A percentile compares a stretch with the other conserved stretches of the same genome.
Evolutionary conservation across 306 rosid species (phyloP).

Genomic region (Cucurbita pepo): DNA sequence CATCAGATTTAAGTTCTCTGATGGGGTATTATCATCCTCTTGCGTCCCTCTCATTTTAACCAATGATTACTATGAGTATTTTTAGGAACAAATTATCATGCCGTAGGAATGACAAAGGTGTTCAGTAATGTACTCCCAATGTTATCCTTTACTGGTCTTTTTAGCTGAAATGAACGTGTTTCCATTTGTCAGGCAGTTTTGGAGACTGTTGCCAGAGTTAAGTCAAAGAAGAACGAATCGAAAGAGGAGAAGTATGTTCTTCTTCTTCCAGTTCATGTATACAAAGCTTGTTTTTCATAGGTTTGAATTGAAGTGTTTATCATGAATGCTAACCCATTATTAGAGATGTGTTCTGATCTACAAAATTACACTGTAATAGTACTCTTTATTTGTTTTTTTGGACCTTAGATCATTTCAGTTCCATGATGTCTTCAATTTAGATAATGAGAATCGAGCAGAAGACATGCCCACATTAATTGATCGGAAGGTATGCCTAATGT

Average conservation of each 20-base stretch:
- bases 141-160: not conserved
- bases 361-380: constrained; percentile 7
- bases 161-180: constrained; percentile 3
- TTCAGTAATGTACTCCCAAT: not conserved
- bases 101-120: not conserved
- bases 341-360: not conserved
- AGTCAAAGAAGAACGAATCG: constrained; percentile 74
- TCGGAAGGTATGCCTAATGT: constrained; percentile 41
- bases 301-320: constrained; percentile 10
- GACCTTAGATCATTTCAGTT: constrained; percentile 70
- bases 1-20: not conserved
- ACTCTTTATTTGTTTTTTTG: constrained; percentile 12
- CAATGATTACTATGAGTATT: not conserved
- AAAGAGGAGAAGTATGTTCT: constrained; percentile 79
- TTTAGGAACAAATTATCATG: not conserved
- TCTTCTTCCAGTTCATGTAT: not conserved
- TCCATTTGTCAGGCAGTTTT: constrained; percentile 59
- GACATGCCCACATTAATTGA: constrained; percentile 91
- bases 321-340: not conserved
- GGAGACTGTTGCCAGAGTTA: constrained; percentile 98
- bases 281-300: constrained; percentile 5
- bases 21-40: not conserved
- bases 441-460: constrained; percentile 73
- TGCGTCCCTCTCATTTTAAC: not conserved
- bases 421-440: constrained; percentile 83